Percentiles rank a stretch among this genome's conserved stretches.
Evolutionary conservation across 371 early-diverging fungal species (phyloP).

Genomic region (Apophysomyces ossiformis): DNA sequence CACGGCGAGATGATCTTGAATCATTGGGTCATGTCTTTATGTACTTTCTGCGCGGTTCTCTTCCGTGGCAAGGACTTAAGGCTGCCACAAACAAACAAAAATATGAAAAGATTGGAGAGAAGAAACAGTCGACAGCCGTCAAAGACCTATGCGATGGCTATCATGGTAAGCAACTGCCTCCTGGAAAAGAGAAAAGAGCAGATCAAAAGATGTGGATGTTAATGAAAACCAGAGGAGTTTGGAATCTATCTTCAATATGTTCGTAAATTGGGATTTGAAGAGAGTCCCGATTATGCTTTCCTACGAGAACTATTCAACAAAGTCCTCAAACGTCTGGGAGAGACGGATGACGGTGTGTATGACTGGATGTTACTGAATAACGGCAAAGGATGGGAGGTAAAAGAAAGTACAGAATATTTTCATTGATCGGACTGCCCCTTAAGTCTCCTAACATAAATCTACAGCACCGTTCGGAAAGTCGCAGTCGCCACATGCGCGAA

Average conservation of each 20-base stretch:
- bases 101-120: slow-evolving; percentile 90
- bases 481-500: slow-evolving; percentile 10
- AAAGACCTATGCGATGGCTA: slow-evolving; percentile 78
- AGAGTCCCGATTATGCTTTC: slow-evolving; percentile 91
- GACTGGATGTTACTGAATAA: slow-evolving; percentile 85
- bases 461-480: slow-evolving; percentile 11
- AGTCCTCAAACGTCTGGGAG: slow-evolving; percentile 69
- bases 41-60: slow-evolving; percentile 86
- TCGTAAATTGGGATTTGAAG: slow-evolving; percentile 88
- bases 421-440: background rate
- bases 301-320: slow-evolving; percentile 82
- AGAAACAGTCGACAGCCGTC: slow-evolving; percentile 78
- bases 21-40: slow-evolving; percentile 92
- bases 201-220: slow-evolving; percentile 55
- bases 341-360: slow-evolving; percentile 82
- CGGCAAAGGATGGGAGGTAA: slow-evolving; percentile 59
- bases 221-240: slow-evolving; percentile 70
- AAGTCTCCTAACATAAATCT: slow-evolving; percentile 2
- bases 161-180: slow-evolving; percentile 51
- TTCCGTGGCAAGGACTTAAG: slow-evolving; percentile 95
- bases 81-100: slow-evolving; percentile 92
- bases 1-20: slow-evolving; percentile 93
- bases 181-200: slow-evolving; percentile 21
- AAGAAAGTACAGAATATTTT: background rate
- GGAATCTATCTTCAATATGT: slow-evolving; percentile 86